These are phyloP conservation scores for Fusarium subglutinans DNA, from an alignment of 2,329 filamentous ascomycete species.

Conservation along the genomic window DNA sequence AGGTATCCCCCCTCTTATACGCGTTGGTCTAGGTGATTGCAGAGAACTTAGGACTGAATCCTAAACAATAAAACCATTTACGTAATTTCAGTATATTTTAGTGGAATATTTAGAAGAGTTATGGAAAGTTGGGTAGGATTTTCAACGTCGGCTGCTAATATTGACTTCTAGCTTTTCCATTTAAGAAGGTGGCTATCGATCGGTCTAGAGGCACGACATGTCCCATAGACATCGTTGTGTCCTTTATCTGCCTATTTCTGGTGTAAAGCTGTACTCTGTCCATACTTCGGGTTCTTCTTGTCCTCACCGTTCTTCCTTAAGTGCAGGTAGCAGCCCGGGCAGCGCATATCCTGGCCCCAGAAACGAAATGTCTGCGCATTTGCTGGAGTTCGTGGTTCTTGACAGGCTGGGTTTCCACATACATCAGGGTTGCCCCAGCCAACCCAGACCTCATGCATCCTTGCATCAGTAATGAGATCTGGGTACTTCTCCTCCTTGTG, in stretches of 20 bases:
- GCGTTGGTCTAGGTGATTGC: neutral
- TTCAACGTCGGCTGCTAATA: no score
- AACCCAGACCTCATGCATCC: neutral
- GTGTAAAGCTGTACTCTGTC: no score
- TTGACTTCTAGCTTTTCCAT: neutral
- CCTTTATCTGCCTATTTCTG: neutral
- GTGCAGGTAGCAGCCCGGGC: neutral
- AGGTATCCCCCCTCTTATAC: neutral
- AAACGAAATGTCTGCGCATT: neutral
- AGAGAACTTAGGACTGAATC: no score
- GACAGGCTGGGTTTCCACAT: neutral
- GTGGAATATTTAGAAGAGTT: neutral
- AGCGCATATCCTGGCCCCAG: neutral
- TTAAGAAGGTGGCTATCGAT: neutral
- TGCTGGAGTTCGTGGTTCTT: neutral
- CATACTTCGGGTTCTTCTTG: no score
- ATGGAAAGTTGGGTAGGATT: neutral
- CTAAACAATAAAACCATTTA: neutral
- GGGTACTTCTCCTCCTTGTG: neutral
- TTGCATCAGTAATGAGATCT: neutral
- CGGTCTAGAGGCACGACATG: neutral
- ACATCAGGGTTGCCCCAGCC: neutral
- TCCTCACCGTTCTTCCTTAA: no score
- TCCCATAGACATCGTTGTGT: neutral
- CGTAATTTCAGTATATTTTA: neutral